Base-by-base conservation (phyloP, 345 rosid species). In the Erucastrum elatum region DNA sequence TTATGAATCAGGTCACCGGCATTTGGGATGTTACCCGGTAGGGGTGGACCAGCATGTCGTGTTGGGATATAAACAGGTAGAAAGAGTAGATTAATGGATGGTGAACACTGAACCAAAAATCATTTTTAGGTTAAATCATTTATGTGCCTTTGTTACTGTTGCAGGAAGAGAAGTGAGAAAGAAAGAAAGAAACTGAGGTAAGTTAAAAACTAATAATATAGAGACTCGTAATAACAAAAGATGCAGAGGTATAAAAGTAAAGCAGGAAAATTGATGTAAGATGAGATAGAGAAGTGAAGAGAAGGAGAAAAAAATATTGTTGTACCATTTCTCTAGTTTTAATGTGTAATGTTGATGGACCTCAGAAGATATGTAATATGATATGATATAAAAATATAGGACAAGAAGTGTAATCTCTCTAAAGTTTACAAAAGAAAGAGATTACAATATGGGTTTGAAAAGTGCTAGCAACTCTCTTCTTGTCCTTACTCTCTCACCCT, bases 1-100 rank as follows among this genome's bases (percentile, higher is more conserved):
- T 75, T 46, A 53, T 68, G 49, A 26, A 66, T 37, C 66, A 80
- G 83, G 77, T 46, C 75, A 90, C 89, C 81, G 74, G 82, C 70
- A 70, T 70, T 90, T 30, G 89, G 91, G 39, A 89, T 94, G 90
- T 83, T 84, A 77, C 80, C 89, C 11, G 90, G 94, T 77, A 86
- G 93, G 1, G 92, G 88, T 7, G 96, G 93, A 16, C 91, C 97
- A 4, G 86, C 93, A 2, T 94, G 92, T 80, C 98, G 96, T 0
- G 91, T 94, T 69, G 98, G 97, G 76, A 90, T 91, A 77, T 94
- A 94, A 80, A 70, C 80, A 75, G 83, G 80, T 80, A 64, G 41
- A 64, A 62, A 30, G 61, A 69, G 62, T 61, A 59, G 44, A 41
- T 15, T 1, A 67, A 34, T 46, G 51, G 65, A 67, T 34, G 70